Base-by-base conservation (phyloP, 345 rosid genomes). In the Raphanus sativus region DNA sequence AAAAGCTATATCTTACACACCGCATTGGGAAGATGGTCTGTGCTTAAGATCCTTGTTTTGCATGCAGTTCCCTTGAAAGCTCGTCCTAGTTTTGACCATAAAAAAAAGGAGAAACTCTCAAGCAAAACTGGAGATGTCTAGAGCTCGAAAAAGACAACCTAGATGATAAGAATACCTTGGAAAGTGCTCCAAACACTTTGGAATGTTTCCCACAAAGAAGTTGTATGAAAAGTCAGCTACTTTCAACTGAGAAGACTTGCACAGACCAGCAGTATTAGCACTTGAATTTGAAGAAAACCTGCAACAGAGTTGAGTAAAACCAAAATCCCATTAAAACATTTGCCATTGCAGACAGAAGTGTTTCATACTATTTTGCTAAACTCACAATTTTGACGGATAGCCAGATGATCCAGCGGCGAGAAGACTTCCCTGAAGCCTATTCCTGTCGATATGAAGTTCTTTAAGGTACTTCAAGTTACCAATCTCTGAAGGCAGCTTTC, bases 51-150 rank as follows among this genome's bases (percentile, higher is more conserved):
- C 86, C 78, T 83, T 89, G 75, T 65, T 76, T 62, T 86, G 81
- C 62, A 95, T 86, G 83, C 99, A 95, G 77, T 95, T 95, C 69
- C 96, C 98, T 81, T 87, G 97, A 80, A 95, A 95, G 89, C 91
- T 95, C 40, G 82, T 40, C 71, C 99, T 95, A 86, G 76, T 8
- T 21, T 21, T 21, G 67, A 74, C 79, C 45, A 58, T 40, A 56
- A 56, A 61, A 28, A 13, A 66, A 29, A n/a, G n/a, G 15, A 59
- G 16, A 42, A 56, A 16, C 58, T 25, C 25, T 67, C 36, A 78
- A 62, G 26, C 26, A 8, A 62, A 67, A 67, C 0, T 26, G 8
- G 62, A 32, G 12, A 72, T 12, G 25, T 16, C 7, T 21, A n/a
- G n/a, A n/a, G n/a, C n/a, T n/a, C n/a, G n/a, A n/a, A n/a, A n/a